A percentile compares a stretch with the other conserved stretches of the same genome.
phyloP scores from a whole-genome alignment of 495 filamentous ascomycete genomes.

The Chaetomium fimeti region DNA sequence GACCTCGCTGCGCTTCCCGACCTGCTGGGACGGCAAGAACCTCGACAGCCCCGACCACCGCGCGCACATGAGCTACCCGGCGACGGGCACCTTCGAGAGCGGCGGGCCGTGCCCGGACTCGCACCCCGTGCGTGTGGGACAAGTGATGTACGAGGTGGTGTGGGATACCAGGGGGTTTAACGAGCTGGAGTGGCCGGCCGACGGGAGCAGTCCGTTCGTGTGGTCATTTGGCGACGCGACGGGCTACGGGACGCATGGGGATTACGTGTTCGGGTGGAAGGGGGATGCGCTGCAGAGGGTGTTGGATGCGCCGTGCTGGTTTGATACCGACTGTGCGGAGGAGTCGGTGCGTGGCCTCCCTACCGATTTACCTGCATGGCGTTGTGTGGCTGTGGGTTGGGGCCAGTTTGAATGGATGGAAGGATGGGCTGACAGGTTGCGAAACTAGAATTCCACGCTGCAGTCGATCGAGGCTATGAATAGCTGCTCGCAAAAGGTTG shows the following conservation, averaged over 20 bases:
- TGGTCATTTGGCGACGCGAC: constrained; percentile 46
- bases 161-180: constrained; percentile 42
- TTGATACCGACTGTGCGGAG: constrained; percentile 3
- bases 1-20: constrained; percentile 40
- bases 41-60: constrained; percentile 41
- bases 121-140: constrained; percentile 39
- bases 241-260: constrained; percentile 44
- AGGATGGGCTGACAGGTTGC: background rate
- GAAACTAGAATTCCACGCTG: background rate
- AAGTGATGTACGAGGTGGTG: constrained; percentile 46
- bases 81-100: constrained; percentile 35
- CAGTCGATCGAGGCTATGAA: constrained; percentile 6
- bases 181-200: constrained; percentile 41
- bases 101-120: constrained; percentile 35
- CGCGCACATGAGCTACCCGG: constrained; percentile 43
- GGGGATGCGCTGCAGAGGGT: constrained; percentile 40
- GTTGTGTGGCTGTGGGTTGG: background rate
- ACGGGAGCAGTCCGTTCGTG: constrained; percentile 48
- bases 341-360: constrained; percentile 3
- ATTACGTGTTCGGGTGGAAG: constrained; percentile 48
- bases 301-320: constrained; percentile 40
- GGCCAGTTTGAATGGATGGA: background rate
- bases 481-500: background rate
- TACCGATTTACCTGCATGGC: no score
- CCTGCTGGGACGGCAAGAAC: constrained; percentile 39